phyloP scores from a whole-genome alignment of 2,329 filamentous ascomycete species.

The Juglanconis oblonga region DNA sequence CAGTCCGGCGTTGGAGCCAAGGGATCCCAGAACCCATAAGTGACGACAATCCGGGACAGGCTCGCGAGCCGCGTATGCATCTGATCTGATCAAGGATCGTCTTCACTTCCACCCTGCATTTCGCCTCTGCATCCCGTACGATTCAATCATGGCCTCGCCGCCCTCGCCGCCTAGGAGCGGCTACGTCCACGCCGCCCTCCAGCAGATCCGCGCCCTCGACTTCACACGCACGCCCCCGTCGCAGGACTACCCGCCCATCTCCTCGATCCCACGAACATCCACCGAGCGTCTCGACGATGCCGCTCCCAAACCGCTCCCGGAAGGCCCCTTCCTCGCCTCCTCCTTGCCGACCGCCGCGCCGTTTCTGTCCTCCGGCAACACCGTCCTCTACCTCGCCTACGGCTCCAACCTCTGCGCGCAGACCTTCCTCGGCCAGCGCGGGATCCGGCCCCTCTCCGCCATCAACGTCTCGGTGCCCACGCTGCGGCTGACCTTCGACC shows the following conservation, averaged over 20 bases:
- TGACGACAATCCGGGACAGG: no score
- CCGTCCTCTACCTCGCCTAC: slow-evolving; percentile 81
- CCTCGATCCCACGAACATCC: slow-evolving; percentile 35
- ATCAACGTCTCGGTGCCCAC: slow-evolving; percentile 79
- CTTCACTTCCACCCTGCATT: no score
- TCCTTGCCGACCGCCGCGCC: slow-evolving; percentile 25
- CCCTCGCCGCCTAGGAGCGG: background rate
- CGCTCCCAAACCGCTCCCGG: slow-evolving; percentile 19
- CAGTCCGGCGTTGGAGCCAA: no score
- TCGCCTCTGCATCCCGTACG: no score
- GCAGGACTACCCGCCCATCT: slow-evolving; percentile 24
- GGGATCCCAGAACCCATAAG: no score
- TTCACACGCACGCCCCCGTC: background rate
- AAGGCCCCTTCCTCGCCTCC: slow-evolving; percentile 21
- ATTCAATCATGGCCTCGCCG: background rate
- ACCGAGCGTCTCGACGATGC: slow-evolving; percentile 35
- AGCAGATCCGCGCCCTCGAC: slow-evolving; percentile 10
- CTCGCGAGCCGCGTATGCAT: no score
- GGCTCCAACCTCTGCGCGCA: slow-evolving; percentile 82
- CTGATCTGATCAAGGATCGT: no score
- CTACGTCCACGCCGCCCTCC: background rate
- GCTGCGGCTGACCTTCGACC: slow-evolving; percentile 76
- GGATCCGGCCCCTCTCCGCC: slow-evolving; percentile 77
- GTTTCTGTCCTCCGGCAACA: slow-evolving; percentile 29
- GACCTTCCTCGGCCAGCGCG: slow-evolving; percentile 75